Conservation (phyloP, 2,329 filamentous ascomycete genomes). For the Diaporthe ampelina region DNA sequence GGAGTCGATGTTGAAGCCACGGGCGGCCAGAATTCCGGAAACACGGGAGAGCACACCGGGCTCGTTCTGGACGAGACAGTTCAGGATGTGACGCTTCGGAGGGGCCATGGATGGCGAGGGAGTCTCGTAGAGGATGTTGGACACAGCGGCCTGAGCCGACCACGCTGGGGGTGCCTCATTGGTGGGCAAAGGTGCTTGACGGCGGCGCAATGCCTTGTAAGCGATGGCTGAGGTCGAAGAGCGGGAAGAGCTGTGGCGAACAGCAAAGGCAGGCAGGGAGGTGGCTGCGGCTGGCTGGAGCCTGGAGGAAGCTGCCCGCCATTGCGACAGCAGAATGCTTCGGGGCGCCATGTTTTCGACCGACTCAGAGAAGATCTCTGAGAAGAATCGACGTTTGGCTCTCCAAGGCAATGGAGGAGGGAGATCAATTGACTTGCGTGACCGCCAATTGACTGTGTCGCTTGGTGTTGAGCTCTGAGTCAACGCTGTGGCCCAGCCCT, state of each 20-base stretch:
- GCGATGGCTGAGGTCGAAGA: conserved; percentile 93
- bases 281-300: conserved; percentile 46
- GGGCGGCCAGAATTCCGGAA: conserved; percentile 93
- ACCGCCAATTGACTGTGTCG: conserved; percentile 19
- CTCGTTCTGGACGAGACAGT: conserved; percentile 99
- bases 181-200: conserved; percentile 87
- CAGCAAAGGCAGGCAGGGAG: conserved; percentile 45
- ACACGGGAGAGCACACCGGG: conserved; percentile 96
- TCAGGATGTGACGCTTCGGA: conserved; percentile 94
- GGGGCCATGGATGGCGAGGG: conserved; percentile 86
- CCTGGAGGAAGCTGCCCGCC: conserved; percentile 44
- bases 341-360: conserved; percentile 41
- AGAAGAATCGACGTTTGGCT: conserved; percentile 39
- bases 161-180: conserved; percentile 81
- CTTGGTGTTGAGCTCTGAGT: conserved; percentile 35
- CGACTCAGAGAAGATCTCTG: conserved; percentile 38
- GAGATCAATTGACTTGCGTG: conserved; percentile 24
- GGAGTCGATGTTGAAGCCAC: conserved; percentile 99
- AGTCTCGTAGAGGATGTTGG: conserved; percentile 98
- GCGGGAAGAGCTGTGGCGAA: conserved; percentile 62
- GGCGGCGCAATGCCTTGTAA: conserved; percentile 96
- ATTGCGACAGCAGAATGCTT: conserved; percentile 42
- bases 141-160: conserved; percentile 95
- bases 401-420: conserved; percentile 14
- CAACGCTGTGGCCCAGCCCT: conserved; percentile 23